Conservation (phyloP, 1,139 yeast genomes). For the Sugiyamaella pinicola region DNA sequence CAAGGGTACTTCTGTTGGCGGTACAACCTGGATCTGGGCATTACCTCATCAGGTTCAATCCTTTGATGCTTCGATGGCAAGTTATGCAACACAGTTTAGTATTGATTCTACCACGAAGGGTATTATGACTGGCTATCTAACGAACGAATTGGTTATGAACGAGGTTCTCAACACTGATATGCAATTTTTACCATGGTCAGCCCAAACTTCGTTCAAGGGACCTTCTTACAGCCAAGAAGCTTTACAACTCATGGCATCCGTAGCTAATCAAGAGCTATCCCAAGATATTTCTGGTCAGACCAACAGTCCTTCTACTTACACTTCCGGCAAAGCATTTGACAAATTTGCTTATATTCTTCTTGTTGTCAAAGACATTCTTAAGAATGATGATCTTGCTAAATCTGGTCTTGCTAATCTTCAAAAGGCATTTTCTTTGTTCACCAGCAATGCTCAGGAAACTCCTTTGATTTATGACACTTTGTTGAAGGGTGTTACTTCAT, state of each 20-base stretch:
- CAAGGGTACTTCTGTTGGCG: slow-evolving; percentile 55
- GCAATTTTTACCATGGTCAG: slow-evolving; percentile 64
- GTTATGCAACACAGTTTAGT: slow-evolving; percentile 51
- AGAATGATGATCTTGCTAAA: slow-evolving; percentile 54
- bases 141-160: slow-evolving; percentile 52
- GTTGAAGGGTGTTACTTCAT: slow-evolving; percentile 68
- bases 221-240: slow-evolving; percentile 55
- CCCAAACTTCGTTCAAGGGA: slow-evolving; percentile 38
- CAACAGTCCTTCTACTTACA: slow-evolving; percentile 56
- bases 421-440: slow-evolving; percentile 54
- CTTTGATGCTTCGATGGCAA: slow-evolving; percentile 46
- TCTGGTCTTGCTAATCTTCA: slow-evolving; percentile 54
- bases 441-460: slow-evolving; percentile 53
- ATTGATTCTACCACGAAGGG: slow-evolving; percentile 70
- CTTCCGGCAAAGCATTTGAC: slow-evolving; percentile 70
- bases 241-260: slow-evolving; percentile 53
- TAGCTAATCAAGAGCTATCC: slow-evolving; percentile 59
- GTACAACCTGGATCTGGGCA: slow-evolving; percentile 61
- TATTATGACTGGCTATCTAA: slow-evolving; percentile 58
- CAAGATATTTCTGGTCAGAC: slow-evolving; percentile 59
- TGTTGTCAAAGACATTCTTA: slow-evolving; percentile 61
- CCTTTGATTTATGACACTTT: slow-evolving; percentile 72
- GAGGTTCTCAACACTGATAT: slow-evolving; percentile 55
- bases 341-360: slow-evolving; percentile 72
- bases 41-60: slow-evolving; percentile 71